Evolutionary conservation across 257 asterid species (phyloP), one percentile per base, ranked within the genome.

Genomic region (Jasminum sambac): DNA sequence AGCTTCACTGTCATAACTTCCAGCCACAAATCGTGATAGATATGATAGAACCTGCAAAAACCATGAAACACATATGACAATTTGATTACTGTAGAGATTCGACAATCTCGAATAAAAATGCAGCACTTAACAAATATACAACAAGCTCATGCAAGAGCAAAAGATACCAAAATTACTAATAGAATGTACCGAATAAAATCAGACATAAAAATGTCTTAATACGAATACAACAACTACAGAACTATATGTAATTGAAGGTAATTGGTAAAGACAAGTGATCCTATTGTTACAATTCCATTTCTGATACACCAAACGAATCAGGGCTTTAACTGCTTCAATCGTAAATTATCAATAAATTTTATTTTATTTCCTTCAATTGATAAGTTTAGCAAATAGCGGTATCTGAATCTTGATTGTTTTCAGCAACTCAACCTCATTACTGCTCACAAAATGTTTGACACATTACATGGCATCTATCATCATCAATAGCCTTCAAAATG

Each of bases 1-100:
- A 62, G 99, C 99, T 87, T 95, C 99, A 82, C 91, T 95, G 83
- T 95, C 99, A 73, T 95, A 95, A 83, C 99, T 95, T 17, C 99
- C 99, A 65, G 99, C 99, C 66, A 95, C 99, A 63, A 98, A 95
- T 67, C 99, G 92, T 65, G 99, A 95, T 82, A 95, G 91, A 81
- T 95, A 95, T 59, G 99, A 95, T 34, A 98, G 99, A 76, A 95
- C 99, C 99, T 95, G 89, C 63, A 69, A 40, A 58, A 71, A 62
- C 46, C 66, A 26, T 57, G n/a, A 2, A 44, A 77, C 71, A 8
- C 6, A 14, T 57, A 11, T 48, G 60, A 81, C 55, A 69, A 5
- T n/a, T 50, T 5, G 66, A 69, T 68, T 72, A 76, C 43, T 41
- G 42, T 16, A 30, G 42, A 46, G 37, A 55, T 40, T 16, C 64